Evolutionary conservation across 768 basidiomycete genomes (phyloP).

Genomic region (Myochromella boudieri): DNA sequence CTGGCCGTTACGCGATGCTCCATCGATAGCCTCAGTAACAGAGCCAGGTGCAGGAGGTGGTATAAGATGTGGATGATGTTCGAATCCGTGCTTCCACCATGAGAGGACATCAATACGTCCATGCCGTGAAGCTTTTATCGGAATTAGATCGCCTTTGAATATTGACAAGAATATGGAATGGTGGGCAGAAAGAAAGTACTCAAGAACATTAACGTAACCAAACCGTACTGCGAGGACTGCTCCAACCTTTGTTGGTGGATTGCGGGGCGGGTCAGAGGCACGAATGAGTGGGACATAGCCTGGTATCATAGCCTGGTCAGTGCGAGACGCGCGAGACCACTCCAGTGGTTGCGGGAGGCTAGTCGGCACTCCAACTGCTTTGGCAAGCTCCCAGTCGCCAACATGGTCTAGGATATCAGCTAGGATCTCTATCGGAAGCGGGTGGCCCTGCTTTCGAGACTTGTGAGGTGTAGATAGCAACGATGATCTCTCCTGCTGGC

Average conservation of each 20-base stretch:
- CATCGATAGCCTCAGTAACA: constrained; percentile 72
- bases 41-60: constrained; percentile 53
- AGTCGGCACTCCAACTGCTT: constrained; percentile 74
- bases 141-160: constrained; percentile 69
- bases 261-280: constrained; percentile 51
- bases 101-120: constrained; percentile 71
- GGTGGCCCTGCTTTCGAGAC: constrained; percentile 29
- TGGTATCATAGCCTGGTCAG: constrained; percentile 73
- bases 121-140: constrained; percentile 74
- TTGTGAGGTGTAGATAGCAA: constrained; percentile 28
- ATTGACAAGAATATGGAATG: constrained; percentile 61
- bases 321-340: constrained; percentile 69
- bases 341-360: constrained; percentile 62
- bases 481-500: constrained; percentile 24
- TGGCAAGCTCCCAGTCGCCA: constrained; percentile 83
- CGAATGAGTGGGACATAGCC: constrained; percentile 61
- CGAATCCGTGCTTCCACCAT: constrained; percentile 77
- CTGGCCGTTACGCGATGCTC: constrained; percentile 76
- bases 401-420: constrained; percentile 76
- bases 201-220: constrained; percentile 73
- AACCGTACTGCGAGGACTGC: constrained; percentile 69
- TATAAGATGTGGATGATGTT: constrained; percentile 60
- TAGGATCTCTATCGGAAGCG: constrained; percentile 72
- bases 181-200: constrained; percentile 68
- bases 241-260: constrained; percentile 70